These are phyloP conservation scores for Didymella pinodella DNA, from an alignment of 2,329 filamentous ascomycete genomes.

Conservation along the genomic window DNA sequence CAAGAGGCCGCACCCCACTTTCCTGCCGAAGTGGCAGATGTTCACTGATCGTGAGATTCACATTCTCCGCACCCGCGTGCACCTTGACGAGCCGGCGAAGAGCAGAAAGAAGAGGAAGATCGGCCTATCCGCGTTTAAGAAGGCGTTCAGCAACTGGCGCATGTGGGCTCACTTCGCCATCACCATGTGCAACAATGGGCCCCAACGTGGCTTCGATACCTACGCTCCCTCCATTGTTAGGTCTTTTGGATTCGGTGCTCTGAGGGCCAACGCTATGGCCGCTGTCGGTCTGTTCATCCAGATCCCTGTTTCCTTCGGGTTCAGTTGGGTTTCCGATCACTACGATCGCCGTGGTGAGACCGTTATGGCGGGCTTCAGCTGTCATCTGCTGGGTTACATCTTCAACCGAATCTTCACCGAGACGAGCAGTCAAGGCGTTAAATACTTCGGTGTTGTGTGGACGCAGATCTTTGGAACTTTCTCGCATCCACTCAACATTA, in stretches of 20 bases:
- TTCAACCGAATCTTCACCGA: background rate
- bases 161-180: constrained; percentile 63
- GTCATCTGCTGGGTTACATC: background rate
- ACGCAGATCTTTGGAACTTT: background rate
- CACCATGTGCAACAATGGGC: constrained; percentile 59
- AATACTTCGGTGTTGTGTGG: background rate
- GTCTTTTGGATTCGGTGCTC: background rate
- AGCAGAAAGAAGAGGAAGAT: constrained; percentile 26
- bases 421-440: background rate
- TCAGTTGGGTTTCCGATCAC: background rate
- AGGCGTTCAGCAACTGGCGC: constrained; percentile 59
- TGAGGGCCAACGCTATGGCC: background rate
- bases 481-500: background rate
- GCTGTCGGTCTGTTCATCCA: background rate
- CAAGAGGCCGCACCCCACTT: background rate
- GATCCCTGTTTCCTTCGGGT: background rate
- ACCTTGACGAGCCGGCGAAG: background rate
- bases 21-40: background rate
- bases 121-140: constrained; percentile 56
- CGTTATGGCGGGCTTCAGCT: background rate
- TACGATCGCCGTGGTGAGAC: background rate
- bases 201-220: constrained; percentile 54
- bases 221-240: background rate
- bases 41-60: background rate
- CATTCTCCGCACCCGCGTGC: background rate